phyloP scores from a whole-genome alignment of 345 rosid genomes.

The Lepidium sativum region DNA sequence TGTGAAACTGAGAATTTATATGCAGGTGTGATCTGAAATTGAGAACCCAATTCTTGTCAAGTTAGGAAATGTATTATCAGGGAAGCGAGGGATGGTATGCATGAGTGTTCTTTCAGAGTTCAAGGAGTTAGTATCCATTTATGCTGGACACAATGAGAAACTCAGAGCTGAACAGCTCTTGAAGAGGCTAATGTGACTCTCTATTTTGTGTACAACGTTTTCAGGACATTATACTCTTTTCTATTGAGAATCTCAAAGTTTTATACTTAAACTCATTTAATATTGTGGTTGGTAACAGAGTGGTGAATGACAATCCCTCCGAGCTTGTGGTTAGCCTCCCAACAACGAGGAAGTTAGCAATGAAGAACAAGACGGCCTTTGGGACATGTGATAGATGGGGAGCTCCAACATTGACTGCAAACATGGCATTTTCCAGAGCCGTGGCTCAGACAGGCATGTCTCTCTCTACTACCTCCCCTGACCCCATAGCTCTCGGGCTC shows the following conservation, averaged over 20 bases:
- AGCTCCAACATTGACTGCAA: slow-evolving; percentile 81
- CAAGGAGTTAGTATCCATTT: slow-evolving; percentile 55
- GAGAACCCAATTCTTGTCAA: slow-evolving; percentile 44
- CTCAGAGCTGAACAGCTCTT: slow-evolving; percentile 54
- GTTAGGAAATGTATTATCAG: slow-evolving; percentile 29
- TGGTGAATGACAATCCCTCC: slow-evolving; percentile 67
- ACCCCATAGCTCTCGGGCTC: slow-evolving; percentile 84
- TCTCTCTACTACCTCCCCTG: slow-evolving; percentile 49
- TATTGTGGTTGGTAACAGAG: slow-evolving; percentile 34
- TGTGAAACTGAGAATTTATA: neutral
- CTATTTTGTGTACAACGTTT: too few relatives aligned
- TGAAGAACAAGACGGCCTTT: slow-evolving; percentile 74
- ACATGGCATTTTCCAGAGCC: slow-evolving; percentile 83
- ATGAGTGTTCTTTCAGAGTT: slow-evolving; percentile 54
- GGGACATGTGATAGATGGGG: slow-evolving; percentile 87
- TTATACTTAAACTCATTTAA: neutral
- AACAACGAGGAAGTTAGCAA: slow-evolving; percentile 78
- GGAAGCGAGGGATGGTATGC: slow-evolving; percentile 59
- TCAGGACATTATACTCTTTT: neutral
- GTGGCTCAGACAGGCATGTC: slow-evolving; percentile 92
- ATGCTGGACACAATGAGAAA: slow-evolving; percentile 75
- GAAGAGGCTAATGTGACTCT: slow-evolving; percentile 44
- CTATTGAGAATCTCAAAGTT: neutral
- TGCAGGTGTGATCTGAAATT: slow-evolving; percentile 63
- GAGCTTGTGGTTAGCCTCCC: slow-evolving; percentile 68